phyloP scores from a whole-genome alignment of 2,329 filamentous ascomycete genomes.

The Triangularia setosa region DNA sequence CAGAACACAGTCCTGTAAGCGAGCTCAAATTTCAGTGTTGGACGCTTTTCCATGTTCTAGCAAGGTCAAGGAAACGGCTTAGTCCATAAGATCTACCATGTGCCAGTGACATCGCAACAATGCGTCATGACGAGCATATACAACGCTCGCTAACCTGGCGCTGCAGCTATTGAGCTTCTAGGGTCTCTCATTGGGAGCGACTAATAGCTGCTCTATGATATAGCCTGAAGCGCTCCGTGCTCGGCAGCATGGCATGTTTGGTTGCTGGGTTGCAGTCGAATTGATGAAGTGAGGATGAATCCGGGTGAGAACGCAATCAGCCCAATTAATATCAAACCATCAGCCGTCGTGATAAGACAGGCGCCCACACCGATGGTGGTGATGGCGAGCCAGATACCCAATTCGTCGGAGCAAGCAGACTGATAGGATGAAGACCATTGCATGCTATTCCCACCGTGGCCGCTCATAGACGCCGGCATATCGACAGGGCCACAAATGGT shows the following conservation, averaged over 20 bases:
- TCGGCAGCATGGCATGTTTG: constrained; percentile 8
- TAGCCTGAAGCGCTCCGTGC: constrained; percentile 17
- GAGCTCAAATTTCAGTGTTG: not conserved
- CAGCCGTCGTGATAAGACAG: constrained; percentile 21
- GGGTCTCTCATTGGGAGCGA: not conserved
- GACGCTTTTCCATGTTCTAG: not conserved
- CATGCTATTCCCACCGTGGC: not conserved
- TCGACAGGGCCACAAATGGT: constrained; percentile 5
- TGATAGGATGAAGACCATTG: constrained; percentile 23
- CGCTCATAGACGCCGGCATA: constrained; percentile 11
- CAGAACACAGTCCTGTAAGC: not conserved
- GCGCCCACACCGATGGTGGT: constrained; percentile 19
- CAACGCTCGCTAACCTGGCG: not conserved
- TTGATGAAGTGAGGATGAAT: constrained; percentile 13
- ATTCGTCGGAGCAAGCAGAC: constrained; percentile 16
- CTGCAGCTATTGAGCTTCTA: not conserved
- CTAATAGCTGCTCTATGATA: constrained; percentile 19
- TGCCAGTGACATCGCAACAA: not conserved
- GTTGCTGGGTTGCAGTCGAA: constrained; percentile 14
- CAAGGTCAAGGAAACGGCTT: not conserved
- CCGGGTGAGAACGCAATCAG: constrained; percentile 24
- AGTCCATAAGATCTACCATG: not conserved
- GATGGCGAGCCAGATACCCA: constrained; percentile 6
- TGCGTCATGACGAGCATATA: not conserved
- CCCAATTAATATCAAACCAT: constrained; percentile 28